Evolutionary conservation across 768 basidiomycete genomes (phyloP).

Genomic region (Pulveroboletus sp.): DNA sequence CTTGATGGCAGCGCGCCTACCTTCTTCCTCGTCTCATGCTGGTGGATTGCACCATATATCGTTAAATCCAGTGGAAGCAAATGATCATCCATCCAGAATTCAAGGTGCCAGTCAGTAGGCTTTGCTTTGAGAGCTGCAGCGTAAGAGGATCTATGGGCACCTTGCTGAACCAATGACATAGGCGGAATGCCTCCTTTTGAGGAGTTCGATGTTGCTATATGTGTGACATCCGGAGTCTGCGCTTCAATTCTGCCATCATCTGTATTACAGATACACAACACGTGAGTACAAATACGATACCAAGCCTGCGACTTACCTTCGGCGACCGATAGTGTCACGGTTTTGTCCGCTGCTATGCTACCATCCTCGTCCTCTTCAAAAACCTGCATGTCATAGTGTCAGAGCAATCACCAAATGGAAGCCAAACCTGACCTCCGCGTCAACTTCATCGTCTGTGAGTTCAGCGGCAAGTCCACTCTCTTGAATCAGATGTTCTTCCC

Average conservation of each 20-base stretch:
- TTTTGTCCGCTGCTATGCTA: constrained; percentile 75
- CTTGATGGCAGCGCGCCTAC: constrained; percentile 58
- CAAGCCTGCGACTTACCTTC: constrained; percentile 52
- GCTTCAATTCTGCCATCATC: constrained; percentile 95
- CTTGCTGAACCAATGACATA: constrained; percentile 31
- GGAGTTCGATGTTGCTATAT: constrained; percentile 83
- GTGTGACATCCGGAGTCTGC: constrained; percentile 94
- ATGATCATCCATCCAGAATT: constrained; percentile 92
- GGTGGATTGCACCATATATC: constrained; percentile 95
- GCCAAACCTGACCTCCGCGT: constrained; percentile 54
- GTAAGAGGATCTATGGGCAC: constrained; percentile 63
- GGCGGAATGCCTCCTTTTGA: constrained; percentile 42
- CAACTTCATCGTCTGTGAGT: constrained; percentile 83
- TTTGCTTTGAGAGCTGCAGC: constrained; percentile 92
- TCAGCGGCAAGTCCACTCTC: constrained; percentile 70
- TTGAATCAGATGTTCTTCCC: constrained; percentile 52
- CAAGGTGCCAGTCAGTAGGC: constrained; percentile 94
- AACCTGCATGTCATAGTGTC: constrained; percentile 41
- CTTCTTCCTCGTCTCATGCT: constrained; percentile 81
- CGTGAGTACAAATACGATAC: constrained; percentile 5
- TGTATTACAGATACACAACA: constrained; percentile 30
- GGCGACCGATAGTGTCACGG: constrained; percentile 78
- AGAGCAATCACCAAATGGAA: constrained; percentile 3
- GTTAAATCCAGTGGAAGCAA: constrained; percentile 83
- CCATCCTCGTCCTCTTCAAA: constrained; percentile 86